Base-by-base conservation (phyloP, 139 green algal genomes). In the Choricystis sp. region DNA sequence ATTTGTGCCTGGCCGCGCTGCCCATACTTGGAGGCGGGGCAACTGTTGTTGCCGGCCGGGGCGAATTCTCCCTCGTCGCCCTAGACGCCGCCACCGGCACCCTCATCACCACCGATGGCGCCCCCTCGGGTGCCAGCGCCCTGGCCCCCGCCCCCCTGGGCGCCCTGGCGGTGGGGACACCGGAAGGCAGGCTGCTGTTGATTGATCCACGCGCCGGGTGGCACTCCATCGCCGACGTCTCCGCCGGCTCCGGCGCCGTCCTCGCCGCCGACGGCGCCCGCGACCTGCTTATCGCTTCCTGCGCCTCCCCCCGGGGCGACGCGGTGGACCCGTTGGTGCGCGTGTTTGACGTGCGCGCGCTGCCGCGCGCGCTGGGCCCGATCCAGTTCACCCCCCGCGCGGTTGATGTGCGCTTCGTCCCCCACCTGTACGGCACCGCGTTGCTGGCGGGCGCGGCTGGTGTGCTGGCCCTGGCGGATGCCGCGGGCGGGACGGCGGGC, bases 231-330 rank as follows among this genome's bases (percentile, higher is more conserved):
- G 48, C 27, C 20, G 19, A 27, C 24, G 31, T 84, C 26, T 55
- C 73, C 20, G 83, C 83, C 21, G 79, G 90, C 59, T 28, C 64
- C 2, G 83, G 74, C 24, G 83, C 79, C 14, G 64, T 94, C 55
- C 70, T 66, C 2, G 73, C 67, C 0, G 28, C 92, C 64, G 84
- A 88, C 52, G 71, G 69, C 0, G 49, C 69, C 3, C 77, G 67
- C 0, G 76, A 88, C 62, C 67, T 86, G 20, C 31, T 91, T 49
- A 83, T 72, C 85, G 30, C 76, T 77, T 62, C 65, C 61, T 52
- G 58, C 69, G 61, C 40, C 40, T 9, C 9, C 40, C 40, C 40
- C 9, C 9, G 9, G 40, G 9, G 9, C 40, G 40, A 9, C 9
- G 9, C 40, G 40, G 40, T 16, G 9, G 40, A 52, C 40, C 40